Base-by-base conservation (phyloP, 805 yeast genomes). In the Kregervanrija fluxuum region DNA sequence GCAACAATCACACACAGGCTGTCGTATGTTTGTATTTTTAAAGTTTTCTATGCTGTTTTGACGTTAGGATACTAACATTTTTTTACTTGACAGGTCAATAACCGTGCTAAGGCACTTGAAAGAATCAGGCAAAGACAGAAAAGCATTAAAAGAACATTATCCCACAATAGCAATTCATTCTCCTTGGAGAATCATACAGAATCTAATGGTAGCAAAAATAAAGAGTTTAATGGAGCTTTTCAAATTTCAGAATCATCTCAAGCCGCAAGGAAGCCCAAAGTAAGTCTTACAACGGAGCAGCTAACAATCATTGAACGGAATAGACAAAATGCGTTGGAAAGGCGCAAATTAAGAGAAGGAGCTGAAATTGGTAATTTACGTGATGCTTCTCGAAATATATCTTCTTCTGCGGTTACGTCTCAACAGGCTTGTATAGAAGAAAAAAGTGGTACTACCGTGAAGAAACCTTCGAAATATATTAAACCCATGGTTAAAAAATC, bases 31-130 rank as follows among this genome's bases (percentile, higher is more conserved):
- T 30, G n/a, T n/a, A 3, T 4, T 10, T 3, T 16, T 33, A 22
- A 14, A 34, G 42, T 40, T 39, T 37, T 34, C 43, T 15, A 46
- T 14, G 12, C 22, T n/a, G 33, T 22, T 22, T 33, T 42, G 37
- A 37, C n/a, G 11, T 17, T 17, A 31, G 9, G 14, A 12, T 17
- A 35, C 30, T 14, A 13, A 40, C 10, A 12, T 32, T 17, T 22
- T 32, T 12, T 12, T 5, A 32, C 6, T 30, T 28, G 16, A 28
- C 11, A 79, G 85, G 85, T 79, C 40, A 80, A 75, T 30, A 83
- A 82, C 56, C 67, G 93, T 49, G 69, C 71, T 37, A 70, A 70
- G 43, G 88, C 89, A 0, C 54, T 81, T 8, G 85, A 79, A 45
- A 62, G 82, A 45, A 67, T 83, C 33, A 68, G 73, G 49, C 68